A percentile compares a stretch with the other conserved stretches of the same genome.
phyloP scores from a whole-genome alignment of 2,329 filamentous ascomycete genomes.

The Aspergillus hiratsukae region DNA sequence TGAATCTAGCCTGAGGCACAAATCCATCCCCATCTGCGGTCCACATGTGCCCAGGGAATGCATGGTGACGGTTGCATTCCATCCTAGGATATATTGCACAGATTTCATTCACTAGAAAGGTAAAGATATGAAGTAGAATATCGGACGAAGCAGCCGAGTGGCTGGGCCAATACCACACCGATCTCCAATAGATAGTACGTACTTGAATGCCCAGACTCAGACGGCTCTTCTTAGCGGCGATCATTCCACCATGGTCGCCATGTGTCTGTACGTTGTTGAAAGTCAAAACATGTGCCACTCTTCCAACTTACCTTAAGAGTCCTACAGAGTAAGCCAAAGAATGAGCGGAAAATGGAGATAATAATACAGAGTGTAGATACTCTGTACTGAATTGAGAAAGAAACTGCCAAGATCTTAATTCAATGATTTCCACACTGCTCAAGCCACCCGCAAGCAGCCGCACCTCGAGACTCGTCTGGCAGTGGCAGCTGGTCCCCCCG shows the following conservation, averaged over 20 bases:
- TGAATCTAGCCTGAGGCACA: background rate
- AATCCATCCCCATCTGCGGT: background rate
- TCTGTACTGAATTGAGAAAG: too few relatives aligned
- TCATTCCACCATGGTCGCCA: conserved; percentile 24
- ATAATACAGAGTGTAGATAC: background rate
- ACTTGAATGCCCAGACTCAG: background rate
- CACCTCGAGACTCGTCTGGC: background rate
- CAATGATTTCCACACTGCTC: background rate
- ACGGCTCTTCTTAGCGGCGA: conserved; percentile 15
- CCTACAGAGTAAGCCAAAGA: background rate
- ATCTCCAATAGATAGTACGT: too few relatives aligned
- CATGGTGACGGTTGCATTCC: conserved; percentile 12
- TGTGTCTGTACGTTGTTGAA: conserved; percentile 17
- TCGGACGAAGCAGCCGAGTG: too few relatives aligned
- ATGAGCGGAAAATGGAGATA: background rate
- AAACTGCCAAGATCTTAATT: background rate
- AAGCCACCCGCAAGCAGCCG: background rate
- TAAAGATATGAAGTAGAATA: too few relatives aligned
- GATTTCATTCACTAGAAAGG: too few relatives aligned
- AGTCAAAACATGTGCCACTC: conserved; percentile 9
- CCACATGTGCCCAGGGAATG: background rate
- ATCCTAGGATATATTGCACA: background rate
- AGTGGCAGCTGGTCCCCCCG: background rate
- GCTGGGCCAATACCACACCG: background rate
- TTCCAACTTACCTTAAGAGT: too few relatives aligned